Evolutionary conservation across 2,329 filamentous ascomycete species (phyloP), one percentile per base, ranked within the genome.

Genomic region (Xylariaceae sp.): DNA sequence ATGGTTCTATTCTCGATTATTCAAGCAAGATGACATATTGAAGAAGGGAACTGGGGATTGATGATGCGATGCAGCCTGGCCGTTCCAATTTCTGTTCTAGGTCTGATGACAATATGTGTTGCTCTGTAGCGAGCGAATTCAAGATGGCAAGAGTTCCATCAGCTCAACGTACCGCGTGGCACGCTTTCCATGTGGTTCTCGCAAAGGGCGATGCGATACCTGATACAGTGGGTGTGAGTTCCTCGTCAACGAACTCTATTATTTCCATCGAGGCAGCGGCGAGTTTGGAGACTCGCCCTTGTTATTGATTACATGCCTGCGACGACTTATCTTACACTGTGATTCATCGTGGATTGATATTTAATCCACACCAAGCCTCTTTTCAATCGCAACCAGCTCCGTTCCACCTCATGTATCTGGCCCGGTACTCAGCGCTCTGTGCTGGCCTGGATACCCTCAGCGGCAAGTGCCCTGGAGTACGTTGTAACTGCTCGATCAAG

Each of bases 391-490:
- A 33, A 12, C 30, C 14, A 12, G 6, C 18, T 10, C 27, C 18
- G 15, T 33, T 32, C 11, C n/a, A 40, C 44, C 49, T 45, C 49
- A 44, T 38, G 42, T 36, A 47, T 48, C 7, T 44, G 47, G 39
- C 18, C 18, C 19, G 9, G 27, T 31, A 9, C 19, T 57, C 53
- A 71, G 35, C 57, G 58, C 57, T 79, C 75, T 0, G 74, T 77
- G 27, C 74, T 76, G 11, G 69, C 62, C 51, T 75, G 70, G 11
- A 78, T 68, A 0, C 74, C 74, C 59, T 82, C 83, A 50, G 89
- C 86, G 35, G 82, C 82, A 51, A 90, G 72, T 11, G 85, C 88
- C 59, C 77, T 82, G 57, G 81, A 75, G 64, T 94, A 96, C 62
- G 85, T 81, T n/a, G 70, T 75, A 55, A 82, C 75, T 6, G 90